Evolutionary conservation across 768 basidiomycete species (phyloP), one percentile per base, ranked within the genome.

Genomic region (Naganishia onofrii): DNA sequence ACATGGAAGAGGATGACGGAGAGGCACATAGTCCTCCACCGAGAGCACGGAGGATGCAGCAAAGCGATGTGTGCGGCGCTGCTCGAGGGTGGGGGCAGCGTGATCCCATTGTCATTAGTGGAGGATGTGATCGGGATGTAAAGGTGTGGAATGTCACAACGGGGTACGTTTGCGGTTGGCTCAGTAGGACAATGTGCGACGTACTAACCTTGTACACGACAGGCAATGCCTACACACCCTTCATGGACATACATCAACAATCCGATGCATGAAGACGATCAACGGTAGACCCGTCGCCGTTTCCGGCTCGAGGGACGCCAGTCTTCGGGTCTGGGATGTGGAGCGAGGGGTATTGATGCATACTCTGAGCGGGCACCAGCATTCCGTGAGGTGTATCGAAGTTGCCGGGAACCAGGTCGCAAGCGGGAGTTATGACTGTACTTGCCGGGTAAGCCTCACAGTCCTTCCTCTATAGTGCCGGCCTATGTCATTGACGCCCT

Each of bases 401-500:
- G 88, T 93, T 13, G 89, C 87, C 74, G 95, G 92, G 29, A 88
- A 88, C 72, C 84, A 83, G 74, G 89, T 89, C 15, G 93, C 93
- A 44, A 93, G 91, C 74, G 95, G 93, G 38, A 93, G 93, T 78
- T 98, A 99, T 80, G 95, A 99, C 79, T 84, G 85, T 54, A 93
- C 89, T 21, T 90, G 89, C 75, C 85, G 93, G 72, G 90, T 95
- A 70, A 75, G 84, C n/a, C n/a, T n/a, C n/a, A n/a, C n/a, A n/a
- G n/a, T n/a, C n/a, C n/a, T n/a, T n/a, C n/a, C n/a, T n/a, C n/a
- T n/a, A n/a, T n/a, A n/a, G n/a, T n/a, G n/a, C n/a, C n/a, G n/a
- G n/a, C n/a, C n/a, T n/a, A n/a, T n/a, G n/a, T n/a, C n/a, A n/a
- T n/a, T n/a, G n/a, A n/a, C n/a, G n/a, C n/a, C n/a, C n/a, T n/a